phyloP scores from a whole-genome alignment of 495 filamentous ascomycete species.

The Poronia punctata region DNA sequence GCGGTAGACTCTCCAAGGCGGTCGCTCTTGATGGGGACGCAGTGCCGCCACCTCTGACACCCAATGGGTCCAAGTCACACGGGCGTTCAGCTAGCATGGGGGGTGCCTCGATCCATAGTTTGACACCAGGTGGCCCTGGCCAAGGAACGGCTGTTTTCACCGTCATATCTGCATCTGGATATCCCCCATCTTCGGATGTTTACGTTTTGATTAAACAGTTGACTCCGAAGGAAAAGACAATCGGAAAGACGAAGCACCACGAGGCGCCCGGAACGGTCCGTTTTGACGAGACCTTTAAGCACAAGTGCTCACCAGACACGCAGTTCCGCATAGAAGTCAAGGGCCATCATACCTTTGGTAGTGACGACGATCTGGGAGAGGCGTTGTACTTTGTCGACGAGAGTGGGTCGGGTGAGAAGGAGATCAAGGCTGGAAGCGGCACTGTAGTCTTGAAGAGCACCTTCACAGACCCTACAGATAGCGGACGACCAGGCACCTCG shows the following conservation, averaged over 20 bases:
- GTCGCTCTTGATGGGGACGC: conserved; percentile 21
- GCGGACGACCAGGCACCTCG: conserved; percentile 34
- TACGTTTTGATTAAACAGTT: conserved; percentile 67
- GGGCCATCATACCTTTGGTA: conserved; percentile 73
- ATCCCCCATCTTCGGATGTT: conserved; percentile 68
- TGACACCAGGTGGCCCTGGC: conserved; percentile 49
- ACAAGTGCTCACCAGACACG: conserved; percentile 71
- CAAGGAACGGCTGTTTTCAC: conserved; percentile 74
- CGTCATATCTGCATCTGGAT: conserved; percentile 72
- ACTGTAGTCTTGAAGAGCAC: conserved; percentile 58
- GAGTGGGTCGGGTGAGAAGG: conserved; percentile 68
- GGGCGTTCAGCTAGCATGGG: conserved; percentile 62
- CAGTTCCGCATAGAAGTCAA: conserved; percentile 81
- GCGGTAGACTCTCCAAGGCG: conserved; percentile 28
- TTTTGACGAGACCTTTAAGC: conserved; percentile 76
- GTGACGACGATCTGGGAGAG: conserved; percentile 76
- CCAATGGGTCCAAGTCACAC: conserved; percentile 45
- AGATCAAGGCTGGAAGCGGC: conserved; percentile 61
- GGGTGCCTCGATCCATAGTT: conserved; percentile 50
- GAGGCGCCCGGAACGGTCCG: conserved; percentile 54
- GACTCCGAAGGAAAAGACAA: conserved; percentile 60
- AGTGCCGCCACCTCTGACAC: conserved; percentile 30
- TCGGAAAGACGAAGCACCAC: conserved; percentile 80
- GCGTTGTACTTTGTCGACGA: conserved; percentile 85
- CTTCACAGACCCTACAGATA: conserved; percentile 40